These are phyloP conservation scores for Diaporthe nobilis DNA, from an alignment of 2,329 filamentous ascomycete genomes.

Conservation along the genomic window DNA sequence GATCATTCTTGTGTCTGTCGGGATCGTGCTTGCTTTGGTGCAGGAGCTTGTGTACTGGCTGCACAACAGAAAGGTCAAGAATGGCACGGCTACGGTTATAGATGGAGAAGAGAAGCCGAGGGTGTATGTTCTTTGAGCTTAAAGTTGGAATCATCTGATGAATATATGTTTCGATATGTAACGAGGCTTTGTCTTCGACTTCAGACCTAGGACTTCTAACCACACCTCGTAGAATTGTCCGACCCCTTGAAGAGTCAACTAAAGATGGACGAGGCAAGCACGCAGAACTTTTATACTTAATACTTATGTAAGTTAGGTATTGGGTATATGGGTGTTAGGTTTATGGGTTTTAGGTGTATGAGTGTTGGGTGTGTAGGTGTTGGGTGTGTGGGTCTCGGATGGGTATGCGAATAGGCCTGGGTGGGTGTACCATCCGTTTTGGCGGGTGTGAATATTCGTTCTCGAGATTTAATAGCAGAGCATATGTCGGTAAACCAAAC, in stretches of 20 bases:
- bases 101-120: conserved; percentile 6
- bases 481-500: neutral
- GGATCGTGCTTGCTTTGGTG: conserved; percentile 9
- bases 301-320: too few species aligned
- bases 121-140: neutral
- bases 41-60: conserved; percentile 34
- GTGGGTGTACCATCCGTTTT: too few species aligned
- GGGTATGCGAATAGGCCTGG: too few species aligned
- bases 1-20: conserved; percentile 15
- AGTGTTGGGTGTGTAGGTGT: too few species aligned
- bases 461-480: neutral
- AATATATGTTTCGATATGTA: neutral
- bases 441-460: too few species aligned
- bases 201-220: too few species aligned
- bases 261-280: neutral
- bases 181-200: neutral
- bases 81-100: neutral
- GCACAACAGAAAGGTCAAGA: conserved; percentile 15
- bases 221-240: neutral
- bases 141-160: neutral
- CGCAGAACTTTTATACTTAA: too few species aligned
- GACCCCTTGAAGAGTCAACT: neutral
- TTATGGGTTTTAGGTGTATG: too few species aligned
- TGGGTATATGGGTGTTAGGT: too few species aligned
- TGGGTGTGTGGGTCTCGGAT: too few species aligned